Conservation (phyloP, 2,329 filamentous ascomycete species). For the Clonostachys byssicola region DNA sequence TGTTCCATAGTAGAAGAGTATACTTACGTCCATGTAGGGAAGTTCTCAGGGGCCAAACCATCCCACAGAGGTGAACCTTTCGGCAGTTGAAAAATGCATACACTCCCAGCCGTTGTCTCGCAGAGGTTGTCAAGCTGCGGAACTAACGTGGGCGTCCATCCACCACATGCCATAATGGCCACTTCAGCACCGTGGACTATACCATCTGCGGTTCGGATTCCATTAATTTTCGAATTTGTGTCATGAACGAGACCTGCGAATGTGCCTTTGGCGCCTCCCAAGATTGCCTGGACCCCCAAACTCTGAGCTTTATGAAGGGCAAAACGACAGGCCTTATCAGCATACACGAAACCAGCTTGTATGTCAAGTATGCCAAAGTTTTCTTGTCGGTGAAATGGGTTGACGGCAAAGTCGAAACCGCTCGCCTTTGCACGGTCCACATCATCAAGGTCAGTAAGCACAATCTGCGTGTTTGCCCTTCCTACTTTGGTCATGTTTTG, state of each 20-base stretch:
- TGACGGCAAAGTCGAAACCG: too few relatives aligned
- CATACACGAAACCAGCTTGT: conserved; percentile 36
- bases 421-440: conserved; percentile 3
- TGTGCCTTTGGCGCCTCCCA: conserved; percentile 21
- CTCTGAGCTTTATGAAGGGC: conserved; percentile 33
- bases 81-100: conserved; percentile 9
- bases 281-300: conserved; percentile 34
- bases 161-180: conserved; percentile 3
- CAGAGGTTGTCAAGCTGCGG: conserved; percentile 10
- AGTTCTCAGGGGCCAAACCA: conserved; percentile 7
- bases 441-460: conserved; percentile 18
- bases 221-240: conserved; percentile 5
- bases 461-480: conserved; percentile 23
- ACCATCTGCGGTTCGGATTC: background rate
- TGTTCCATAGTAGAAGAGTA: too few relatives aligned
- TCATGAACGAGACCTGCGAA: conserved; percentile 17
- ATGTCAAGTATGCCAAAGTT: conserved; percentile 35
- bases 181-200: conserved; percentile 13
- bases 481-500: conserved; percentile 26
- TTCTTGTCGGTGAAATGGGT: conserved; percentile 3
- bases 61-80: conserved; percentile 4
- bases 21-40: conserved; percentile 5
- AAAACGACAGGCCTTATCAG: conserved; percentile 39
- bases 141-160: conserved; percentile 10
- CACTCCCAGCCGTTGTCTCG: conserved; percentile 12